A percentile compares a stretch with the other conserved stretches of the same genome.
phyloP scores from a whole-genome alignment of 1,139 yeast species.

The Zygosaccharomyces pseudobailii region DNA sequence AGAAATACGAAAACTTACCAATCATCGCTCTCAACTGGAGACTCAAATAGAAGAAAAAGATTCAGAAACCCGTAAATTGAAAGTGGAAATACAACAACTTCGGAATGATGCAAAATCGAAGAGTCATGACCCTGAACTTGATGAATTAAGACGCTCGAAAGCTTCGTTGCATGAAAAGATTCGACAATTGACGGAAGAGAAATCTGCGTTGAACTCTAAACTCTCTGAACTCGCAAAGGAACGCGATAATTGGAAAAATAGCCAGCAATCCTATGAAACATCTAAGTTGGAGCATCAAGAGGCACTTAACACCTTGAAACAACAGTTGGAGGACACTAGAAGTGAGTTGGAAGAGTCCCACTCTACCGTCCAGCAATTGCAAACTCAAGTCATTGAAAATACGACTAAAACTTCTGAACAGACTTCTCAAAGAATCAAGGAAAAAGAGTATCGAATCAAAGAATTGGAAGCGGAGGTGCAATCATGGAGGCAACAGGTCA shows the following conservation, averaged over 20 bases:
- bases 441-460: constrained; percentile 26
- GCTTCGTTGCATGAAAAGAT: constrained; percentile 36
- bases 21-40: constrained; percentile 5
- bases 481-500: constrained; percentile 15
- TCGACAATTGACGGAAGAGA: constrained; percentile 3
- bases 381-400: constrained; percentile 18
- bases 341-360: constrained; percentile 6
- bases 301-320: background rate
- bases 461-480: constrained; percentile 16
- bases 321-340: constrained; percentile 8
- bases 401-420: constrained; percentile 18
- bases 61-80: constrained; percentile 3
- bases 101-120: background rate
- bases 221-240: constrained; percentile 10
- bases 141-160: constrained; percentile 72
- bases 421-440: constrained; percentile 15
- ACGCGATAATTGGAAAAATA: constrained; percentile 3
- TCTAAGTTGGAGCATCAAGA: background rate
- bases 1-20: constrained; percentile 7
- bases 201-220: constrained; percentile 7
- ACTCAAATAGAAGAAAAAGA: constrained; percentile 9
- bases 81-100: background rate
- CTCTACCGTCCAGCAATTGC: constrained; percentile 11
- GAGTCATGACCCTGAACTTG: constrained; percentile 44
- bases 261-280: background rate